Base-by-base conservation (phyloP, 2,329 filamentous ascomycete genomes). In the Scedosporium minutisporum region DNA sequence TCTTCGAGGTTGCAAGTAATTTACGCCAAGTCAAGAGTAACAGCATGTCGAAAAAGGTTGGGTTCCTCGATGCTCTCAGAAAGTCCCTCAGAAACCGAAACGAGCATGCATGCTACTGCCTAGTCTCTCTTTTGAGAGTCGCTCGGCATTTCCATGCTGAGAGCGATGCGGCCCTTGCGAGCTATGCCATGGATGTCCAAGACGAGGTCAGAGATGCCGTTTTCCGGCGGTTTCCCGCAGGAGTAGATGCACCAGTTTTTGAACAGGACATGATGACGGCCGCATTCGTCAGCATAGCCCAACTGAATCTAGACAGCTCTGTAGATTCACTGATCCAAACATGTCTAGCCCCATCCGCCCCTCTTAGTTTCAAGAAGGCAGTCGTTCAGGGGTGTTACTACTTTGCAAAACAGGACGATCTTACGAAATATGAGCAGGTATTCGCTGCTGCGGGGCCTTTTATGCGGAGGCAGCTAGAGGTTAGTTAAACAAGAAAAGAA, bases 1-100 rank as follows among this genome's bases (percentile, higher is more conserved):
- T 89, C 5, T 89, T 89, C 66, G 85, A 88, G 71, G 84, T 88
- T 41, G 86, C 86, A 27, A 87, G 85, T 71, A 87, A 87, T 71
- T 77, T 89, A 70, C 80, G 85, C 63, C 85, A 88, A 65, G 80
- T 80, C 33, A 88, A 87, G 70, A 83, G 81, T 66, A 78, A 79
- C 62, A 80, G 82, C 67, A 82, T 88, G 71, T 77, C 81, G 16
- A 89, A 89, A 72, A 88, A 87, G 68, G 82, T 87, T 5, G 78
- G 81, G 3, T 88, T 88, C 66, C 75, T 89, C 16, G 86, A 89
- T 64, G 79, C 78, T 51, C 71, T 89, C 12, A 78, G 84, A 67
- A 89, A 89, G 69, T 77, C 83, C 21, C 73, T 88, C 61, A 79
- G 83, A 62, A 87, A 87, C 69, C 80, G 82, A 65, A 88, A 87